Evolutionary conservation across 2,329 filamentous ascomycete species (phyloP).

Genomic region (Paramyrothecium roridum): DNA sequence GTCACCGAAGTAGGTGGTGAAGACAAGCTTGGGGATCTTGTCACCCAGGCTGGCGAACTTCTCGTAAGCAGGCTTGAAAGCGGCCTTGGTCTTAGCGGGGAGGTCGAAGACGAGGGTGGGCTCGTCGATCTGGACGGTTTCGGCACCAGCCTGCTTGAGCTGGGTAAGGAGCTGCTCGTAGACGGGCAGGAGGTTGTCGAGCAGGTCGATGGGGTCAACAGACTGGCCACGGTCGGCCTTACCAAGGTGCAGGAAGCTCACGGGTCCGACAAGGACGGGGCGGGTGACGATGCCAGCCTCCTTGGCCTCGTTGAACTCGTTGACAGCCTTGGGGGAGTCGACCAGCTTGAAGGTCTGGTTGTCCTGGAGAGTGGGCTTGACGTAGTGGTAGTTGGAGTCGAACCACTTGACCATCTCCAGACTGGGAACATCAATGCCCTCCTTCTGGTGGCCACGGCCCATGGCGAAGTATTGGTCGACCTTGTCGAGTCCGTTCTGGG

Average conservation of each 20-base stretch:
- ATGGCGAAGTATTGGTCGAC: slow-evolving; percentile 99
- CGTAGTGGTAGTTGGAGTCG: slow-evolving; percentile 99
- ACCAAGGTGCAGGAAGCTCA: slow-evolving; percentile 95
- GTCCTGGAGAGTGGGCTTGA: slow-evolving; percentile 97
- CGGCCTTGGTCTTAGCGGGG: slow-evolving; percentile 82
- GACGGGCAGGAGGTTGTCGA: slow-evolving; percentile 89
- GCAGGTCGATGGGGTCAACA: slow-evolving; percentile 88
- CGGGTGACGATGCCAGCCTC: slow-evolving; percentile 90
- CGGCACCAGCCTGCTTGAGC: slow-evolving; percentile 94
- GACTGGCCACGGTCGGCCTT: slow-evolving; percentile 96
- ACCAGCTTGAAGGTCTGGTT: slow-evolving; percentile 93
- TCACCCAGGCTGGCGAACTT: slow-evolving; percentile 73
- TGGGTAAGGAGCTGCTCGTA: slow-evolving; percentile 90
- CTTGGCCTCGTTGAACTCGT: slow-evolving; percentile 96
- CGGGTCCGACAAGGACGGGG: slow-evolving; percentile 90
- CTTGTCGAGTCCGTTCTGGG: slow-evolving; percentile 78
- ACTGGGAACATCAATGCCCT: slow-evolving; percentile 84
- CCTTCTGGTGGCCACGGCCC: slow-evolving; percentile 97
- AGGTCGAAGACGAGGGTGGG: slow-evolving; percentile 95
- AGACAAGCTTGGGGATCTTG: slow-evolving; percentile 81
- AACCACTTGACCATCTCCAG: slow-evolving; percentile 99
- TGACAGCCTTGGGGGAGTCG: slow-evolving; percentile 86
- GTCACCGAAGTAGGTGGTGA: slow-evolving; percentile 99
- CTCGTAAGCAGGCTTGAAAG: slow-evolving; percentile 97
- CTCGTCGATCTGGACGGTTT: slow-evolving; percentile 98